Base-by-base conservation (phyloP, 2,329 filamentous ascomycete genomes). In the Bipolaris oryzae region DNA sequence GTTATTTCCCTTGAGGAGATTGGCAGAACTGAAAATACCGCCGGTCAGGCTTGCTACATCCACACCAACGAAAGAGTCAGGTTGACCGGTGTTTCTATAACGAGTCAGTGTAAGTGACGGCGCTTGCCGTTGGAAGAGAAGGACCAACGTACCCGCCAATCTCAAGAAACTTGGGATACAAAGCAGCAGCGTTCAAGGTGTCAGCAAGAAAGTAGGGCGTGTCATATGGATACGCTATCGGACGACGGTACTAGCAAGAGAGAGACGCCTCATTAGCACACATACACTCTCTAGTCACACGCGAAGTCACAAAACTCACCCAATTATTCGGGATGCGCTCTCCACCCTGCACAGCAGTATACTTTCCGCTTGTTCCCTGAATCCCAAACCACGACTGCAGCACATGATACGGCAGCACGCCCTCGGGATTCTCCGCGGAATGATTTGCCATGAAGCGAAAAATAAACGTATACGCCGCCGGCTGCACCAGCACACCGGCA, bases 381-480 rank as follows among this genome's bases (percentile, higher is more conserved):
- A 69, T 54, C 43, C 66, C 66, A 21, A 68, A 68, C 66, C 66
- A 69, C 0, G 63, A 67, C 53, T 69, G 62, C 15, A 69, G 47
- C 11, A 57, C 55, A 15, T 66, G 64, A 44, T 62, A 57, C 15
- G 41, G 57, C 15, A 69, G 39, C 3, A 53, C 33, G 20, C 64
- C 66, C 2, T 42, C 43, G 5, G 66, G 66, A 33, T 61, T 21
- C 18, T 66, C 63, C 1, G 58, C 60, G 20, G 58, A 64, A 33
- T 69, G 66, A 21, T 69, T 68, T 1, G 66, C 66, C 66, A 69
- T 69, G 59, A 69, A 68, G 16, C 66, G 64, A 48, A 58, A 69
- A 48, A 69, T 69, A 50, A 69, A 69, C 5, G 64, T 64, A 41
- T 69, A 69, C 42, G 64, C 66, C 20, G 66, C 66, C 28, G 66